Percentiles rank a stretch among this genome's conserved stretches.
Evolutionary conservation across 2,329 filamentous ascomycete genomes (phyloP).

Genomic region (Zymoseptoria tritici): DNA sequence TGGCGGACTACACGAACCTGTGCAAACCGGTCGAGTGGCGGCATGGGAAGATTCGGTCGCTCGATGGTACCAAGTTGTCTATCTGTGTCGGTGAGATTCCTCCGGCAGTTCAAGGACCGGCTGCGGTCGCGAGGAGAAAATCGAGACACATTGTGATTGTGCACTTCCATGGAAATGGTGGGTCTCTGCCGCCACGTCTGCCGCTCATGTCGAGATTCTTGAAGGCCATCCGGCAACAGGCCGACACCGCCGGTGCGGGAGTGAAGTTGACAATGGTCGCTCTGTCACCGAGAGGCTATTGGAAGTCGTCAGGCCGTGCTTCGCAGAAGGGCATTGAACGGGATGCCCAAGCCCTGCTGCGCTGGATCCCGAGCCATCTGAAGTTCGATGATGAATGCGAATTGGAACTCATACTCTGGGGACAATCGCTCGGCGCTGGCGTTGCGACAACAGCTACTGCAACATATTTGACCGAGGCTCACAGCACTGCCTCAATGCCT

Average conservation of each 20-base stretch:
- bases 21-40: slow-evolving; percentile 60
- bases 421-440: slow-evolving; percentile 68
- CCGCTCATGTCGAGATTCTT: slow-evolving; percentile 42
- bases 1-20: slow-evolving; percentile 53
- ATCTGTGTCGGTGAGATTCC: slow-evolving; percentile 44
- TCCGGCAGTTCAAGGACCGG: background rate
- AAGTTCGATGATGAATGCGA: slow-evolving; percentile 24
- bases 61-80: slow-evolving; percentile 59
- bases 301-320: slow-evolving; percentile 66
- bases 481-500: slow-evolving; percentile 16
- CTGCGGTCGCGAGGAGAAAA: background rate
- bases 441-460: slow-evolving; percentile 58
- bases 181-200: slow-evolving; percentile 41
- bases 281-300: slow-evolving; percentile 63
- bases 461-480: slow-evolving; percentile 31
- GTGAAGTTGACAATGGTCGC: slow-evolving; percentile 36
- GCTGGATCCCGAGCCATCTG: slow-evolving; percentile 49
- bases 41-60: slow-evolving; percentile 53
- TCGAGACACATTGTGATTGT: slow-evolving; percentile 33
- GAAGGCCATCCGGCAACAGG: slow-evolving; percentile 31
- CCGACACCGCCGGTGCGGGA: slow-evolving; percentile 3
- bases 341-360: slow-evolving; percentile 58
- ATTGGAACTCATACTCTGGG: slow-evolving; percentile 56
- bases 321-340: slow-evolving; percentile 62
- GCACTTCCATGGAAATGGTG: slow-evolving; percentile 45